Percentiles rank a stretch among this genome's conserved stretches.
phyloP scores from a whole-genome alignment of 805 yeast species.

The Metschnikowia rubicola region DNA sequence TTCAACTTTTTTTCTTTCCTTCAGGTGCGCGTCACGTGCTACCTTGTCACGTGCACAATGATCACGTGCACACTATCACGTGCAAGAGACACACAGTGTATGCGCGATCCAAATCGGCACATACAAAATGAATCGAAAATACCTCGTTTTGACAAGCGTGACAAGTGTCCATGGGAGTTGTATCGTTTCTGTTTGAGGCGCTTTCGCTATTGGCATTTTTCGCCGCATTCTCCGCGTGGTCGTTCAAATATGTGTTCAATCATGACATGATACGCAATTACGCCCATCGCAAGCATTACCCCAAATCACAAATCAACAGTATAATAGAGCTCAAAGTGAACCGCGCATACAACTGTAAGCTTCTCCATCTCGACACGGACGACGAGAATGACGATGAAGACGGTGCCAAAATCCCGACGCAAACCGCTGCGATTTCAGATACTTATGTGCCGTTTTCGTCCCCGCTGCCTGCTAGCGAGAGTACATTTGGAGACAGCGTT shows the following conservation, averaged over 20 bases:
- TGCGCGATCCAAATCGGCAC: not conserved
- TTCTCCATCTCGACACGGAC: conserved; percentile 19
- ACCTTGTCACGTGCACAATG: not conserved
- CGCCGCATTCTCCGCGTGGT: conserved; percentile 16
- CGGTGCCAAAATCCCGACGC: not conserved
- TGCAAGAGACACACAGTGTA: not conserved
- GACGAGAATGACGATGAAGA: conserved; percentile 10
- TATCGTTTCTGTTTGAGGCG: conserved; percentile 8
- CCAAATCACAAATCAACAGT: conserved; percentile 26
- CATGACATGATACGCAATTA: conserved; percentile 25
- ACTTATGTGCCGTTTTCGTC: not conserved
- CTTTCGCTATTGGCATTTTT: conserved; percentile 17
- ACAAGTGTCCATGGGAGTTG: not conserved
- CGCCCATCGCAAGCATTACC: conserved; percentile 16
- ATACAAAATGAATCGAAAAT: not conserved
- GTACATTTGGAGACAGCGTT: not conserved
- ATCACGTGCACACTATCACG: not conserved
- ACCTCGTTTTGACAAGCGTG: not conserved
- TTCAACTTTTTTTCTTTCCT: not conserved
- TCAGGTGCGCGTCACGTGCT: not conserved
- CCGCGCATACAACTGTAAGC: conserved; percentile 13
- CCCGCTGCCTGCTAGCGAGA: not conserved
- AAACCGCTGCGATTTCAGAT: not conserved
- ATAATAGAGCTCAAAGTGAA: conserved; percentile 18
- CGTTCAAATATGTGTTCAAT: conserved; percentile 22